Evolutionary conservation across 306 rosid species (phyloP).

Genomic region (Hippophae gyantsensis): DNA sequence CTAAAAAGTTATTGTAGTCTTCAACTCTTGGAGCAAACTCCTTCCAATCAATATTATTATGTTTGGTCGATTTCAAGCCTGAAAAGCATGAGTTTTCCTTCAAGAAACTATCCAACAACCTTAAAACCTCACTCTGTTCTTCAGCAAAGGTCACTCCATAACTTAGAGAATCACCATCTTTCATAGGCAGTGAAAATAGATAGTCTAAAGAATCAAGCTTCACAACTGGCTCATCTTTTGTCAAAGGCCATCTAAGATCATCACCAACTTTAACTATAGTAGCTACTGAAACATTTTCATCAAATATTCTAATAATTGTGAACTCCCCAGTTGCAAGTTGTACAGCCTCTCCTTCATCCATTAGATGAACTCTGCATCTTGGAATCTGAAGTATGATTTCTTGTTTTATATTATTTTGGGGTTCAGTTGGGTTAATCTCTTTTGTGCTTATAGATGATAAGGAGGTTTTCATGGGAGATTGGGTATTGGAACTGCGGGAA

Average conservation of each 20-base stretch:
- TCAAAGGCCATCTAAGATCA: conserved; percentile 85
- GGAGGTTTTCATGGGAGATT: conserved; percentile 19
- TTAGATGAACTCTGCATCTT: conserved; percentile 59
- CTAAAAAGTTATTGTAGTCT: conserved; percentile 61
- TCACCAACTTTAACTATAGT: conserved; percentile 64
- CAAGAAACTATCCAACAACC: conserved; percentile 52
- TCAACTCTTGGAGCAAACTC: conserved; percentile 91
- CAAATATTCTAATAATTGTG: conserved; percentile 43
- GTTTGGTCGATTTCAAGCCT: conserved; percentile 26
- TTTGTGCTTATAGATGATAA: background rate
- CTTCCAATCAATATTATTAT: conserved; percentile 64
- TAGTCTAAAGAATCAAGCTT: conserved; percentile 59
- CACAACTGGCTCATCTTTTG: conserved; percentile 94
- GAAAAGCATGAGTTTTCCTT: conserved; percentile 66
- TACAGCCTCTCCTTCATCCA: conserved; percentile 73
- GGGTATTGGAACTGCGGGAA: conserved; percentile 35
- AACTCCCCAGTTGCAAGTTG: conserved; percentile 64
- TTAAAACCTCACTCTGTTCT: conserved; percentile 32
- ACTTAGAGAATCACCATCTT: conserved; percentile 82
- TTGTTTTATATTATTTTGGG: conserved; percentile 27
- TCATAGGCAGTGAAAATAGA: conserved; percentile 64
- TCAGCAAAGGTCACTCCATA: conserved; percentile 68
- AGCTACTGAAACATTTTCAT: conserved; percentile 53
- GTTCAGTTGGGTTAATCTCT: conserved; percentile 13
- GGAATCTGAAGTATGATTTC: conserved; percentile 52